Conservation (phyloP, 371 early-diverging fungal genomes). For the Coemansia sp. region DNA sequence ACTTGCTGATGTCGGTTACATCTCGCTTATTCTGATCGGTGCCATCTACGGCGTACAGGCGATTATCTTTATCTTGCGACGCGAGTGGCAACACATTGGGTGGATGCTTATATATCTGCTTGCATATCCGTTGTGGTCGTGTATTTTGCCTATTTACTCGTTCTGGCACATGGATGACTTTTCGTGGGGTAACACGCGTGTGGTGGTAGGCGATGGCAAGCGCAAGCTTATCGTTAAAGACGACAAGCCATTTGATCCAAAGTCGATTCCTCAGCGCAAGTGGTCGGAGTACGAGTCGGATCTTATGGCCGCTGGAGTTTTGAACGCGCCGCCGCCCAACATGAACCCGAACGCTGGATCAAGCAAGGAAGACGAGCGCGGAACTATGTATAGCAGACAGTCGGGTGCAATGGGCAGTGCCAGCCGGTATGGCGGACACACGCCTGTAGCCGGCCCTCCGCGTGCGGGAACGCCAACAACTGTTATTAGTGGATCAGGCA, state of each 20-base stretch:
- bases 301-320: conserved; percentile 40
- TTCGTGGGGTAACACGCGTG: conserved; percentile 97
- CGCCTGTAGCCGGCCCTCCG: conserved; percentile 82
- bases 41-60: neutral
- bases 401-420: conserved; percentile 20
- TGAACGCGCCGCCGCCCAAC: conserved; percentile 51
- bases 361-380: conserved; percentile 36
- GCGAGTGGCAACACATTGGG: conserved; percentile 71
- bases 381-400: conserved; percentile 19
- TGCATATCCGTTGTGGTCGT: conserved; percentile 79
- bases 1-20: conserved; percentile 30
- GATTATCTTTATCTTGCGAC: conserved; percentile 61
- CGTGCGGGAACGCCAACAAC: conserved; percentile 67
- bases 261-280: conserved; percentile 76
- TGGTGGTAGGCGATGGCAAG: conserved; percentile 71
- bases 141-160: conserved; percentile 75
- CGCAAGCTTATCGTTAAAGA: conserved; percentile 59
- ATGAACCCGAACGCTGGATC: conserved; percentile 48
- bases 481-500: conserved; percentile 53
- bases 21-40: conserved; percentile 1
- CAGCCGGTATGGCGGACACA: conserved; percentile 15
- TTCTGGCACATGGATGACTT: conserved; percentile 98
- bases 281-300: conserved; percentile 87
- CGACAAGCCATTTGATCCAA: conserved; percentile 80
- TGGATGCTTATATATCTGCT: conserved; percentile 65